Percentiles rank a stretch among this genome's conserved stretches.
phyloP scores from a whole-genome alignment of 176 grass and related monocot species.

The Guadua angustifolia region DNA sequence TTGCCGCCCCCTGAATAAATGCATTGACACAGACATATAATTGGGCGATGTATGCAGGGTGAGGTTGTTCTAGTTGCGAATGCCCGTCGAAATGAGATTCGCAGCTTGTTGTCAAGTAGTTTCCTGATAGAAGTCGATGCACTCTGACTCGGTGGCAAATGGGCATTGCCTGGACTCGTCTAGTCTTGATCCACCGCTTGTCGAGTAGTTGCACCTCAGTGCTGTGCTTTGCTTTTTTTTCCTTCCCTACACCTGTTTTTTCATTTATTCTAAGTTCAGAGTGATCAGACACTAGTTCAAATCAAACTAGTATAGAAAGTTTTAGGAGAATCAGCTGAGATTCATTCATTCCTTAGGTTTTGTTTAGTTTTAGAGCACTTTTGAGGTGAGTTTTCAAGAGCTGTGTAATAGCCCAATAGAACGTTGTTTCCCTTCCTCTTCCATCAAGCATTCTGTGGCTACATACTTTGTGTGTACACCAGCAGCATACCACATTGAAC shows the following conservation, averaged over 20 bases:
- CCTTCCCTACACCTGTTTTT: not conserved
- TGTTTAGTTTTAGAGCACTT: constrained; percentile 45
- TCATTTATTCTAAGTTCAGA: constrained; percentile 21
- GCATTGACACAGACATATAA: constrained; percentile 14
- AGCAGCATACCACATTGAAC: constrained; percentile 37
- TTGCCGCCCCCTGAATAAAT: constrained; percentile 66
- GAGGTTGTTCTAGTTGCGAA: constrained; percentile 6
- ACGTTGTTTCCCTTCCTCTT: constrained; percentile 10
- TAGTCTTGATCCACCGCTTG: constrained; percentile 30
- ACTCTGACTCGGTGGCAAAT: constrained; percentile 19
- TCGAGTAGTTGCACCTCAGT: constrained; percentile 17
- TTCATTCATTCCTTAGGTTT: constrained; percentile 25
- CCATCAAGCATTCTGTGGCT: constrained; percentile 17
- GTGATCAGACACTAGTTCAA: constrained; percentile 30
- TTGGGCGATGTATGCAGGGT: constrained; percentile 3
- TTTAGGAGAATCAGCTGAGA: constrained; percentile 29
- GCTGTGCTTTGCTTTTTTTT: not conserved
- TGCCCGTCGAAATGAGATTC: constrained; percentile 13
- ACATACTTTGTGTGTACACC: constrained; percentile 37
- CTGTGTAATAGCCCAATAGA: constrained; percentile 17
- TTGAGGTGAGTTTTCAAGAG: constrained; percentile 36
- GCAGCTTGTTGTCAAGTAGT: not conserved
- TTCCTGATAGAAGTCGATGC: constrained; percentile 23
- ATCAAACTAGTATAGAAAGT: constrained; percentile 40
- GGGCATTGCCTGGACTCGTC: constrained; percentile 34